Evolutionary conservation across 1,284 basidiomycete genomes (phyloP).

Genomic region (Sporisorium graminicola): DNA sequence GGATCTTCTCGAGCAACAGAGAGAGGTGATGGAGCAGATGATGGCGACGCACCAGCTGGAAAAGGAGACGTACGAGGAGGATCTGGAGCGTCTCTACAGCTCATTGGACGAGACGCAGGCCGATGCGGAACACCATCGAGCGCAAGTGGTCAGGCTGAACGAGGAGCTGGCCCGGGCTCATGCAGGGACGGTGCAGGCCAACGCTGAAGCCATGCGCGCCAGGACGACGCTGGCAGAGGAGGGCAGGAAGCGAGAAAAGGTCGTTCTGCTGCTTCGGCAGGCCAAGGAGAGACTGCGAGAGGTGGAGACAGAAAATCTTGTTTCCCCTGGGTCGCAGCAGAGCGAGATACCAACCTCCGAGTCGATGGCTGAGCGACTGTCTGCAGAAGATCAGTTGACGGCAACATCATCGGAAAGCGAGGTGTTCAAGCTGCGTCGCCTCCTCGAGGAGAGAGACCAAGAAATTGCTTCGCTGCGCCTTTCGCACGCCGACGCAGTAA

Average conservation of each 20-base stretch:
- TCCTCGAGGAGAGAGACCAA: constrained; percentile 34
- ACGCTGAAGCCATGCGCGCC: constrained; percentile 40
- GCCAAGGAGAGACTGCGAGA: constrained; percentile 39
- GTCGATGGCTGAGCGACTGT: not conserved
- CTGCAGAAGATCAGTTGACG: not conserved
- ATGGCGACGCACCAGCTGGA: constrained; percentile 60
- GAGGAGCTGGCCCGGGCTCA: constrained; percentile 51
- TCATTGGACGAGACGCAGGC: constrained; percentile 33
- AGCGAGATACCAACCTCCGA: not conserved
- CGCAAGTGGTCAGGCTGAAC: constrained; percentile 27
- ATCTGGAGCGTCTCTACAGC: constrained; percentile 49
- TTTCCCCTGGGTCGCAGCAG: not conserved
- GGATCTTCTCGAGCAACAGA: constrained; percentile 61
- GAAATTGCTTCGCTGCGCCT: constrained; percentile 40
- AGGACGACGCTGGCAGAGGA: constrained; percentile 39
- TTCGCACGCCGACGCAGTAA: constrained; percentile 36
- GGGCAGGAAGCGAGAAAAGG: constrained; percentile 43
- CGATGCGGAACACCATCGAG: constrained; percentile 29
- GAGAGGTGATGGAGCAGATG: constrained; percentile 64
- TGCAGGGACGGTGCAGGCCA: constrained; percentile 31
- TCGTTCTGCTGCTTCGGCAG: constrained; percentile 28
- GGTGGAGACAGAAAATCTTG: constrained; percentile 23
- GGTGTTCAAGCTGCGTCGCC: constrained; percentile 10
- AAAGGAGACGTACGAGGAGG: constrained; percentile 48
- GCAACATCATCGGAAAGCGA: constrained; percentile 16